Conservation (phyloP, 164 flowering plant genomes). For the Kingdonia uniflora region DNA sequence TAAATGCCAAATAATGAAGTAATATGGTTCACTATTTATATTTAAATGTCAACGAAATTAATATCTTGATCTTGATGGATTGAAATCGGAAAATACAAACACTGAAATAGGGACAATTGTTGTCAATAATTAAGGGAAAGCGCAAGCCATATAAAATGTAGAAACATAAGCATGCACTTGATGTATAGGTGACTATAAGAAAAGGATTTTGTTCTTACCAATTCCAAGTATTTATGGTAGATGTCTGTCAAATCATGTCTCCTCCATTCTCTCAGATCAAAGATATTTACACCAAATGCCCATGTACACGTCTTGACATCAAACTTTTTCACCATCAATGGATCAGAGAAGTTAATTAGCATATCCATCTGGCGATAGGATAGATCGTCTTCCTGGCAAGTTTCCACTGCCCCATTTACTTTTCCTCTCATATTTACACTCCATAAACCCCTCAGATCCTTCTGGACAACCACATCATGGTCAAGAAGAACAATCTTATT, state of each 20-base stretch:
- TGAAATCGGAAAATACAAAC: slow-evolving; percentile 28
- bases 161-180: no score
- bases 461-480: slow-evolving; percentile 22
- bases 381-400: slow-evolving; percentile 43
- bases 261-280: slow-evolving; percentile 39
- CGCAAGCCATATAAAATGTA: no score
- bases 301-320: slow-evolving; percentile 46
- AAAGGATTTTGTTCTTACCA: no score
- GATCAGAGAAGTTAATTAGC: slow-evolving; percentile 62
- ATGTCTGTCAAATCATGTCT: no score
- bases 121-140: no score
- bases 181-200: no score
- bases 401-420: slow-evolving; percentile 26
- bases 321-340: slow-evolving; percentile 30
- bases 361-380: slow-evolving; percentile 50
- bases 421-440: slow-evolving; percentile 21
- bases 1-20: neutral
- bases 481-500: slow-evolving; percentile 17
- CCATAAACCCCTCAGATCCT: slow-evolving; percentile 21
- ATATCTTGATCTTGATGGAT: slow-evolving; percentile 38
- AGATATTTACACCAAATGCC: slow-evolving; percentile 88
- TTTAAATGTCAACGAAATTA: no score
- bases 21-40: neutral
- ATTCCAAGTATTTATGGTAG: no score
- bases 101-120: no score